phyloP scores from a whole-genome alignment of 164 flowering plant species.

The Chimonanthus salicifolius region DNA sequence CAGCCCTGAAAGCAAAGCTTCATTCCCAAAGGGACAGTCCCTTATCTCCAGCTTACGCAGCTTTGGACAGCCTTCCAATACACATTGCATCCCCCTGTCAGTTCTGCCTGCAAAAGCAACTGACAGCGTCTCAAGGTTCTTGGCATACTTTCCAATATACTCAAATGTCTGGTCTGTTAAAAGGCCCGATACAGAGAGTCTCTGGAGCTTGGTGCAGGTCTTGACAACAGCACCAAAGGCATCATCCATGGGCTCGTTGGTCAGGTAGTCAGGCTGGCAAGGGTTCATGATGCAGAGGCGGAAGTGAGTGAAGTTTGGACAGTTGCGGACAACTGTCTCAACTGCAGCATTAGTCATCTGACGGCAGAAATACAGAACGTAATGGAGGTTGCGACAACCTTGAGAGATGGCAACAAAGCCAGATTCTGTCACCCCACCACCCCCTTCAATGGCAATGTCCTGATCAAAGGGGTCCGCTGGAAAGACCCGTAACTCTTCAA shows the following conservation, averaged over 20 bases:
- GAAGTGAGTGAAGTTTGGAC: constrained; percentile 73
- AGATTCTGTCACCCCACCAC: constrained; percentile 49
- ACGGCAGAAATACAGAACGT: constrained; percentile 71
- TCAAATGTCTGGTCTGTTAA: constrained; percentile 68
- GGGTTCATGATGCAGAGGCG: constrained; percentile 82
- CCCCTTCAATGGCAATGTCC: constrained; percentile 32
- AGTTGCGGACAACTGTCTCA: constrained; percentile 53
- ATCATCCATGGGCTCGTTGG: constrained; percentile 70
- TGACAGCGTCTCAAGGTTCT: constrained; percentile 63
- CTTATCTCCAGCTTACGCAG: constrained; percentile 77
- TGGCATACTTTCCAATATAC: constrained; percentile 69
- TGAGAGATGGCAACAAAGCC: constrained; percentile 70
- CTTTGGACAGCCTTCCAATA: constrained; percentile 64
- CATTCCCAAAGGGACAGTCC: constrained; percentile 79
- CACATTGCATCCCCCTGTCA: constrained; percentile 60
- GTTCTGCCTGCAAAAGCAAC: constrained; percentile 84
- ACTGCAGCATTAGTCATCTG: constrained; percentile 84
- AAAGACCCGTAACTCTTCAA: constrained; percentile 81
- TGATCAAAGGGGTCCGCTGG: constrained; percentile 55
- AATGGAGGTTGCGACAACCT: constrained; percentile 70
- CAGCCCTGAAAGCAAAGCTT: constrained; percentile 56
- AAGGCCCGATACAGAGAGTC: constrained; percentile 75
- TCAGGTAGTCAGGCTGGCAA: constrained; percentile 55
- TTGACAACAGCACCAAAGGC: constrained; percentile 74
- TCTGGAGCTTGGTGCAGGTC: constrained; percentile 54